Evolutionary conservation across 495 filamentous ascomycete genomes (phyloP), one percentile per base, ranked within the genome.

Genomic region (Jackrogersella multiformis): DNA sequence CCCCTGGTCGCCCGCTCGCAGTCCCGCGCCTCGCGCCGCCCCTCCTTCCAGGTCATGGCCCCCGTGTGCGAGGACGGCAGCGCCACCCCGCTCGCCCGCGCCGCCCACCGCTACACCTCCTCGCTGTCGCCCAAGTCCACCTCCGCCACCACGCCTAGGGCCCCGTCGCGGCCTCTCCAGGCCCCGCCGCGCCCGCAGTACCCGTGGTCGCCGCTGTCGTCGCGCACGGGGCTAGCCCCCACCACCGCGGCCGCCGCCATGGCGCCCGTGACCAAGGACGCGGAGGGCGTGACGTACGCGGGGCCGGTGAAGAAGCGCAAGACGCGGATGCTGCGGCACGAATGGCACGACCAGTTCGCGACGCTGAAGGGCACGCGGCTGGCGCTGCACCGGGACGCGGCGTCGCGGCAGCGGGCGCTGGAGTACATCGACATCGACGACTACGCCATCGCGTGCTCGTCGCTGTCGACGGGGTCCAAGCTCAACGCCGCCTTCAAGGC

Each of bases 221-320:
- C 79, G 34, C 77, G 76, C 52, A 73, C 73, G 0, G 74, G 68
- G 18, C 74, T 79, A 69, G 30, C 72, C 77, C 23, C 71, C 80
- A 4, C 24, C 12, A 32, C 2, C 28, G 6, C 48, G 35, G 18
- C 28, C 4, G 6, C 8, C 41, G 62, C 76, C 12, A 70, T 71
- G 32, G 61, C 70, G 6, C 34, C 91, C 35, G 91, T 84, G 80
- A 90, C 72, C 79, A 79, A 79, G 15, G 75, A 74, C 38, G 74
- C 77, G 23, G 76, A 81, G 34, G 80, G 80, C 56, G 73, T 90
- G 21, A 88, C 82, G 13, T 89, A 94, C 74, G 84, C 87, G 38
- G 94, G 95, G 0, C 93, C 87, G 74, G 96, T 99, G 89, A 94
- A 93, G 84, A 97, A 98, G 84, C 91, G 94, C 60, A 93, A 93